Evolutionary conservation across 202 grass and related monocot species (phyloP).

Genomic region (Zoysia matrella): DNA sequence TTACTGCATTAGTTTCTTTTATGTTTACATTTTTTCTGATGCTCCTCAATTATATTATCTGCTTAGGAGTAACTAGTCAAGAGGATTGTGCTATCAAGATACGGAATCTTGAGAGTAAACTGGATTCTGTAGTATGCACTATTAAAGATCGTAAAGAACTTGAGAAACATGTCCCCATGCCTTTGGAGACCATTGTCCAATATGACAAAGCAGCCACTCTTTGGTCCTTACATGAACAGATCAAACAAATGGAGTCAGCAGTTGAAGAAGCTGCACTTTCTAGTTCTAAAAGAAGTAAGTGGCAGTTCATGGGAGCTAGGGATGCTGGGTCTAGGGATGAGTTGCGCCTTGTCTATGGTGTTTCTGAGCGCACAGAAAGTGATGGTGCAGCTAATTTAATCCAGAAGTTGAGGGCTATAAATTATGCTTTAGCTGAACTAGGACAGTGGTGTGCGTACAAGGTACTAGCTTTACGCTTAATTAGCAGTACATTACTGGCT

Average conservation of each 20-base stretch:
- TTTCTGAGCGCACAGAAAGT: constrained; percentile 99
- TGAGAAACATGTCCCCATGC: constrained; percentile 99
- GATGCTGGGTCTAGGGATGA: constrained; percentile 97
- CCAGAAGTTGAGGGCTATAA: constrained; percentile 94
- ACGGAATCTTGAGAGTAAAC: constrained; percentile 93
- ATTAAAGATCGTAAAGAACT: constrained; percentile 95
- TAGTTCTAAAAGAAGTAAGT: constrained; percentile 92
- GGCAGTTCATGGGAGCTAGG: constrained; percentile 99
- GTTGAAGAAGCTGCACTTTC: constrained; percentile 88
- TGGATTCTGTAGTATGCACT: constrained; percentile 92
- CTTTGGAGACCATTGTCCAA: constrained; percentile 73
- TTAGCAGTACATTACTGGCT: constrained; percentile 17
- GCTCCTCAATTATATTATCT: constrained; percentile 35
- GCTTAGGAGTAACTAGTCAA: constrained; percentile 93
- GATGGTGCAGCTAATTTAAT: constrained; percentile 98
- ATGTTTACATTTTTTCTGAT: constrained; percentile 15
- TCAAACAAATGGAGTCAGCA: constrained; percentile 86
- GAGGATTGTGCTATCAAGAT: constrained; percentile 99
- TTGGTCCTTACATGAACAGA: constrained; percentile 85
- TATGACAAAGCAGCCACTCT: constrained; percentile 97
- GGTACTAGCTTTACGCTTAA: constrained; percentile 53
- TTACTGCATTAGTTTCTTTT: constrained; percentile 15
- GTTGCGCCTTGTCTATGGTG: constrained; percentile 95
- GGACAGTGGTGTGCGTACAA: constrained; percentile 99
- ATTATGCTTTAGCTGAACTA: constrained; percentile 96